Percentiles rank a stretch among this genome's conserved stretches.
Conservation (phyloP, 768 basidiomycete species). For the Suillus tomentosus region DNA sequence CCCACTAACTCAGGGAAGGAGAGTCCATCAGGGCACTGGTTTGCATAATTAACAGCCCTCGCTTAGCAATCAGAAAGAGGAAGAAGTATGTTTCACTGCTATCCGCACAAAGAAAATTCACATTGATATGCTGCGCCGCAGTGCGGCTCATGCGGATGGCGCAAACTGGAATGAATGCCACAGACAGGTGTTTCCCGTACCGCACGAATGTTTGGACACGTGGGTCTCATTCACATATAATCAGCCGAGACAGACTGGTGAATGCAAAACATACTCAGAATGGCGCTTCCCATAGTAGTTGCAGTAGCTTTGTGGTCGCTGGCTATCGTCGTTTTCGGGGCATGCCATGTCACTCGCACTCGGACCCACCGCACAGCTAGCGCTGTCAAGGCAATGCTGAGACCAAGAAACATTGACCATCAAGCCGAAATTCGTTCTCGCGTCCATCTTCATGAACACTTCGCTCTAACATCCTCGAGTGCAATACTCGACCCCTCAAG, state of each 20-base stretch:
- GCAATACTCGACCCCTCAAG: neutral
- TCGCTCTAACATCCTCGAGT: slow-evolving; percentile 1
- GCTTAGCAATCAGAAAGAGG: neutral
- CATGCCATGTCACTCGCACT: neutral
- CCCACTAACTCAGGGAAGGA: neutral
- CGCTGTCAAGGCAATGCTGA: neutral
- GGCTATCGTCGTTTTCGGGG: neutral
- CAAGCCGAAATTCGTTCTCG: neutral
- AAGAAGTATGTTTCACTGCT: neutral
- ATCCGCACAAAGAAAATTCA: neutral
- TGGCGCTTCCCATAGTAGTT: neutral
- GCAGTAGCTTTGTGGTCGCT: neutral
- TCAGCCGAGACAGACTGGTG: too few species aligned
- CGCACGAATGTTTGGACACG: neutral
- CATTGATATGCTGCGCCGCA: neutral
- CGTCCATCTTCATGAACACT: slow-evolving; percentile 3
- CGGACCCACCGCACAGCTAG: neutral
- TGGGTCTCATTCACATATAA: neutral
- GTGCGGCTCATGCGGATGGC: neutral
- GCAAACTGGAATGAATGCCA: neutral
- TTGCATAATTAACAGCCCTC: neutral
- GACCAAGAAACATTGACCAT: neutral
- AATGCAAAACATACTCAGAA: neutral
- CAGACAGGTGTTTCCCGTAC: neutral
- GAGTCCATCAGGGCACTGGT: neutral